phyloP scores from a whole-genome alignment of 1,284 basidiomycete species.

The Hymenochaete sp. region DNA sequence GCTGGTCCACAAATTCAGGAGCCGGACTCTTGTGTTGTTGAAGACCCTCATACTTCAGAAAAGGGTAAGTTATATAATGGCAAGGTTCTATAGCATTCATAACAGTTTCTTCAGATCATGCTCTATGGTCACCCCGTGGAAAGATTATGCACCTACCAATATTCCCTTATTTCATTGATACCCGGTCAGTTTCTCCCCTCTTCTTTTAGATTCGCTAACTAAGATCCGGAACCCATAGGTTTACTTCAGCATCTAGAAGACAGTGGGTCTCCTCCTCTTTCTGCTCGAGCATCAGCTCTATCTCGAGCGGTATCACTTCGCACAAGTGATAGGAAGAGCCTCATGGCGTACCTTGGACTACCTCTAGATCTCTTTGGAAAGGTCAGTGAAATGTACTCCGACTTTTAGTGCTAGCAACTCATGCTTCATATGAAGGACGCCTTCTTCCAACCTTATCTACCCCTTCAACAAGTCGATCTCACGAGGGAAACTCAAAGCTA shows the following conservation, averaged over 20 bases:
- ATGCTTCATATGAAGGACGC: conserved; percentile 46
- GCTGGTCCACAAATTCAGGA: conserved; percentile 88
- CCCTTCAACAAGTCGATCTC: conserved; percentile 91
- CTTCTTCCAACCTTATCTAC: conserved; percentile 97
- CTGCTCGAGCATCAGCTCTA: conserved; percentile 57
- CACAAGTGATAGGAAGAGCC: conserved; percentile 86
- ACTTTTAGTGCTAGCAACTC: neutral
- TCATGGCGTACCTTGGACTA: conserved; percentile 87
- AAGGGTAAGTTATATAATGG: conserved; percentile 40
- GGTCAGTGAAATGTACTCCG: conserved; percentile 30
- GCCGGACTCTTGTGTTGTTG: conserved; percentile 87
- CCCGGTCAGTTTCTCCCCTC: conserved; percentile 44
- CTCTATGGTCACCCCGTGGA: conserved; percentile 98
- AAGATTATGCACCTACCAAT: conserved; percentile 93
- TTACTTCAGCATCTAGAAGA: conserved; percentile 86
- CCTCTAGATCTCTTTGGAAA: conserved; percentile 84
- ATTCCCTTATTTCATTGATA: conserved; percentile 81
- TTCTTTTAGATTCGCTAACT: neutral
- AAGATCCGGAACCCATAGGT: conserved; percentile 32
- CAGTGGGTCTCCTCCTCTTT: conserved; percentile 83
- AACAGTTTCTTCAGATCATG: conserved; percentile 62
- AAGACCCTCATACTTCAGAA: conserved; percentile 94
- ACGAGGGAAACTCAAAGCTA: conserved; percentile 73
- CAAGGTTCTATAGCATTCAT: neutral
- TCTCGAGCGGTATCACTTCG: conserved; percentile 71